Percentiles rank a stretch among this genome's conserved stretches.
phyloP scores from a whole-genome alignment of 2,329 filamentous ascomycete species.

The Colletotrichum caudatum region DNA sequence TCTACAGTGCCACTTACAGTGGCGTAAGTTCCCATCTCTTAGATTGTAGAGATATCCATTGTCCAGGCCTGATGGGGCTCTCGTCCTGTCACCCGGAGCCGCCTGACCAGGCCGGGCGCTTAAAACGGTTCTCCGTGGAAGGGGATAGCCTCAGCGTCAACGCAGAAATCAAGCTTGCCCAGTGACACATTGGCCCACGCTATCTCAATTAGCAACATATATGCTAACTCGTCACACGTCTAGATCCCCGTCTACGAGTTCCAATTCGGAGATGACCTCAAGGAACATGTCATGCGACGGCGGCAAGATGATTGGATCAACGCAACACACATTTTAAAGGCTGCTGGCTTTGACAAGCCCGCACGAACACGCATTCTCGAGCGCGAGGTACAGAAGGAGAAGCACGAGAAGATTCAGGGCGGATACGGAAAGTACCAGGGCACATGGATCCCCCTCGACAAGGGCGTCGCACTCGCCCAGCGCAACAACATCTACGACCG shows the following conservation, averaged over 20 bases:
- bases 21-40: conserved; percentile 63
- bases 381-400: conserved; percentile 94
- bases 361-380: conserved; percentile 94
- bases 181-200: neutral
- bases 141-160: conserved; percentile 34
- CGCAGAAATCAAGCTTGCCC: neutral
- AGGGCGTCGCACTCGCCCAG: conserved; percentile 84
- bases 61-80: too few relatives aligned
- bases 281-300: conserved; percentile 94
- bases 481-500: conserved; percentile 90
- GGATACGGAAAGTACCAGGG: conserved; percentile 99
- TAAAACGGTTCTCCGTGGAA: neutral
- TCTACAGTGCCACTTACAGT: conserved; percentile 78
- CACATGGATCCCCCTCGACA: conserved; percentile 93
- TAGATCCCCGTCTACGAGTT: conserved; percentile 96
- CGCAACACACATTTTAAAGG: conserved; percentile 98
- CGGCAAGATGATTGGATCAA: conserved; percentile 98
- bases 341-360: conserved; percentile 97
- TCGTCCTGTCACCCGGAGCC: neutral
- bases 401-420: conserved; percentile 97
- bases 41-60: neutral
- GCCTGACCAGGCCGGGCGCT: neutral
- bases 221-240: conserved; percentile 17
- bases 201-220: neutral
- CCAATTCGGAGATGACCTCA: conserved; percentile 82